Conservation (phyloP, 345 rosid genomes). For the Heritiera littoralis region DNA sequence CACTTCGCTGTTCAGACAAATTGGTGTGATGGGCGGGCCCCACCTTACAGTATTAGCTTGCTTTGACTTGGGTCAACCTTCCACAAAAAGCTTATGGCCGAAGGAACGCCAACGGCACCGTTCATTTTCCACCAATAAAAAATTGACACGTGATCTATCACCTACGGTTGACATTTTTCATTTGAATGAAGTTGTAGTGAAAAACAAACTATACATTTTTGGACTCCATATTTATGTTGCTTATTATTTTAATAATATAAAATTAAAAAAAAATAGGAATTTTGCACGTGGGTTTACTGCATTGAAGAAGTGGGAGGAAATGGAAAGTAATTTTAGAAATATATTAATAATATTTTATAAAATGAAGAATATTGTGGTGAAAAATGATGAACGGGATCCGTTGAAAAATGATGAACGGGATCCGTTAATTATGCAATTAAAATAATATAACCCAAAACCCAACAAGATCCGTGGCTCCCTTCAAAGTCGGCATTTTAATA, state of each 20-base stretch:
- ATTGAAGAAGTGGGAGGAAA: not conserved
- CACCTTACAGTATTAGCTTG: not conserved
- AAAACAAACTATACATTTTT: not conserved
- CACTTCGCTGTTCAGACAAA: not conserved
- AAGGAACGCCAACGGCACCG: not conserved
- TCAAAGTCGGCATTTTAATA: not conserved
- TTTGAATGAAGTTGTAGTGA: too few relatives aligned
- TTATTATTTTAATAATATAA: not conserved
- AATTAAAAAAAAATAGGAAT: not conserved
- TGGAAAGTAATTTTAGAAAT: not conserved
- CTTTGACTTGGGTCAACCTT: not conserved
- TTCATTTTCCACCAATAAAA: not conserved
- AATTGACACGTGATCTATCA: not conserved
- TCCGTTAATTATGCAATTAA: too few relatives aligned
- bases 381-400: not conserved
- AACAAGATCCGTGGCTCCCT: not conserved
- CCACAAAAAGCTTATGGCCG: not conserved
- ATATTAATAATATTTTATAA: not conserved
- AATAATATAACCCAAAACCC: not conserved
- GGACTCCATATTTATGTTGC: not conserved
- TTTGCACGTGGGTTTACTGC: conserved; percentile 5
- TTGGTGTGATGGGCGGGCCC: not conserved
- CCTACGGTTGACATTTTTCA: not conserved
- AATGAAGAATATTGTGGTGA: not conserved
- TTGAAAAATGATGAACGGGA: not conserved